Base-by-base conservation (phyloP, 1,139 yeast genomes). In the Geotrichum citri-aurantii region DNA sequence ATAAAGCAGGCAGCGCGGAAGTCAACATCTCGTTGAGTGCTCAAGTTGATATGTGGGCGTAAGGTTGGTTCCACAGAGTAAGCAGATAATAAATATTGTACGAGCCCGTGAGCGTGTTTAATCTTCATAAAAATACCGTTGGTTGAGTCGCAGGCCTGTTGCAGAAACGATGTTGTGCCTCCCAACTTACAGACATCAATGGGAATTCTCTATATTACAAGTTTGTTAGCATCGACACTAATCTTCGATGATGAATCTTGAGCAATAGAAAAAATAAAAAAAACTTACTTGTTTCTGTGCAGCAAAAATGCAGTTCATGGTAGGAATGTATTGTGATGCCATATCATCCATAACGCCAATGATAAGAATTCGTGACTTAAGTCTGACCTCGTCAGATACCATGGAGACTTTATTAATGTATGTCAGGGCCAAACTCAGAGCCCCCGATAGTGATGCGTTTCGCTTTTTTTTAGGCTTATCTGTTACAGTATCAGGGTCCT, bases 101-200 rank as follows among this genome's bases (percentile, higher is more conserved):
- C 81, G 51, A 93, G 75, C 0, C 97, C 98, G 54, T 79, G 76
- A 1, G 95, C 88, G 58, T 86, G 82, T n/a, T 80, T 81, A 31
- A 92, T 80, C 47, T 71, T 86, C 64, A 92, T 77, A 69, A 92
- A 95, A 0, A 91, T 85, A 3, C 99, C 99, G 63, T 85, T 83
- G 0, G 99, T 93, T 14, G 97, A 93, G 74, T 95, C 99, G 0
- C 96, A 82, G 0, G 99, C 97, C 70, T 95, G 99, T 69, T 95
- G 99, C 59, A 95, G 73, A 68, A 91, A 92, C 1, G 95, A 88
- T 1, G 96, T 86, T 64, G 85, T 81, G 17, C 78, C 77, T 1
- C 93, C 93, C 53, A 95, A 75, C 69, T 92, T 91, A 61, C 95
- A 92, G 21, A 92, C 91, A 71, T 95, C 98, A 17, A 93, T 85